Evolutionary conservation across 2,329 filamentous ascomycete species (phyloP).

Genomic region (Sclerotiophoma versabilis): DNA sequence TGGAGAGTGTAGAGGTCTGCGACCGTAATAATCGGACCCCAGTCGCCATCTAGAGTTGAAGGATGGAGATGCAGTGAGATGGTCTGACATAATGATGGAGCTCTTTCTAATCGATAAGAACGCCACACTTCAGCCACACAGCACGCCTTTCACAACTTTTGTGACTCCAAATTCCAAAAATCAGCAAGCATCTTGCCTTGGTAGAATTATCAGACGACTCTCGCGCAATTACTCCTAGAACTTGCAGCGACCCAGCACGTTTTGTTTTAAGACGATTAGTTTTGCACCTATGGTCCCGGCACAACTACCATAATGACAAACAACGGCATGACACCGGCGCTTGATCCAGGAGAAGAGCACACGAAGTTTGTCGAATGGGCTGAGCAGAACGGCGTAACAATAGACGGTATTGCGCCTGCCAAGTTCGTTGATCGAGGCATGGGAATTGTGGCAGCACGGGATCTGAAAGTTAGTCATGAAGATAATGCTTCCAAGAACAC

Average conservation of each 20-base stretch:
- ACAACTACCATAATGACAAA: not conserved
- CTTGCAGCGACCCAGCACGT: too few relatives aligned
- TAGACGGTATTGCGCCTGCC: constrained; percentile 72
- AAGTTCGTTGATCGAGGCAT: constrained; percentile 76
- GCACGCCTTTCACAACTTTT: constrained; percentile 13
- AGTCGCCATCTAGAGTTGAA: constrained; percentile 23
- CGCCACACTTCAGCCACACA: constrained; percentile 33
- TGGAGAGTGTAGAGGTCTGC: not conserved
- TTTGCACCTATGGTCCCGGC: too few relatives aligned
- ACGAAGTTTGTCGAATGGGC: constrained; percentile 74
- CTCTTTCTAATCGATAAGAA: constrained; percentile 27
- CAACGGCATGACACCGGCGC: constrained; percentile 39
- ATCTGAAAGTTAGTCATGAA: constrained; percentile 70
- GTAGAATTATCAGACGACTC: too few relatives aligned
- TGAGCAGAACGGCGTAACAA: constrained; percentile 66
- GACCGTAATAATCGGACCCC: constrained; percentile 18
- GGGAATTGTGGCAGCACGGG: constrained; percentile 74
- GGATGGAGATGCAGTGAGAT: constrained; percentile 7
- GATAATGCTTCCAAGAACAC: too few relatives aligned
- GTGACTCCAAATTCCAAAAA: constrained; percentile 7
- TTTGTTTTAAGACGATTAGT: too few relatives aligned
- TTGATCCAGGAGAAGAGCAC: constrained; percentile 50
- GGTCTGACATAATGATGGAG: constrained; percentile 18
- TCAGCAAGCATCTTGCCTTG: too few relatives aligned
- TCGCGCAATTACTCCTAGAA: too few relatives aligned